These are phyloP conservation scores for Globisporangium irregulare DNA, from an alignment of 352 stramenopile species.

Conservation along the genomic window DNA sequence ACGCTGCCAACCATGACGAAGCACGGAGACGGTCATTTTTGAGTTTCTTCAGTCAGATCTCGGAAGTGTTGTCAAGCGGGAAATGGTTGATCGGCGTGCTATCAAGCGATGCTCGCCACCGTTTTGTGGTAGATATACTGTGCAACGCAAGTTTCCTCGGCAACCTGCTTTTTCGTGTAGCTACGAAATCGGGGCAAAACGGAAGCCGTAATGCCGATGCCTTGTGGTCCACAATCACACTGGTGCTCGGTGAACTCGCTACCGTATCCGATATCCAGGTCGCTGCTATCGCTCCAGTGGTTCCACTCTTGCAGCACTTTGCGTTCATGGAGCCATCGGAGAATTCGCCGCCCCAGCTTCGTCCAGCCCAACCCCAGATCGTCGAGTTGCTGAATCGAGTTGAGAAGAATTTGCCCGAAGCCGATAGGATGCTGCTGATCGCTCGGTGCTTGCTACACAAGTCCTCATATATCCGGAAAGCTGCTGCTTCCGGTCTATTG, in stretches of 20 bases:
- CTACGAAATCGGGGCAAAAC: not conserved
- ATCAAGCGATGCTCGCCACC: conserved; percentile 5
- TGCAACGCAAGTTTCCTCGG: conserved; percentile 26
- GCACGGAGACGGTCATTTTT: not conserved
- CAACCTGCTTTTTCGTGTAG: conserved; percentile 24
- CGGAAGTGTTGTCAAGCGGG: conserved; percentile 17
- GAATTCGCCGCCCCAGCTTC: conserved; percentile 19
- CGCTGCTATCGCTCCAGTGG: conserved; percentile 19
- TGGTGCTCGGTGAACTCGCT: conserved; percentile 24
- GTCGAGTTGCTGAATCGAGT: conserved; percentile 41
- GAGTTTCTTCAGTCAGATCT: conserved; percentile 18
- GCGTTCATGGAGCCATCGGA: conserved; percentile 43
- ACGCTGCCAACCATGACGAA: not conserved
- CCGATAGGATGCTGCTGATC: conserved; percentile 30
- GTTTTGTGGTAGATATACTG: conserved; percentile 26
- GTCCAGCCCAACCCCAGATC: conserved; percentile 31
- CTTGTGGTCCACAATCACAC: conserved; percentile 32
- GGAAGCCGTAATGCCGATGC: conserved; percentile 3
- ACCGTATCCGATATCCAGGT: conserved; percentile 19
- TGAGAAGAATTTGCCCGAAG: conserved; percentile 22
- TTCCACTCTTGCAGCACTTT: conserved; percentile 59
- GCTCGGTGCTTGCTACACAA: conserved; percentile 48
- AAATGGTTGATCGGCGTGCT: conserved; percentile 6
- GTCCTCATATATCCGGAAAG: conserved; percentile 45
- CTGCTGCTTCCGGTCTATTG: conserved; percentile 40